Conservation (phyloP, 768 basidiomycete species). For the Lentinula guzmanii region DNA sequence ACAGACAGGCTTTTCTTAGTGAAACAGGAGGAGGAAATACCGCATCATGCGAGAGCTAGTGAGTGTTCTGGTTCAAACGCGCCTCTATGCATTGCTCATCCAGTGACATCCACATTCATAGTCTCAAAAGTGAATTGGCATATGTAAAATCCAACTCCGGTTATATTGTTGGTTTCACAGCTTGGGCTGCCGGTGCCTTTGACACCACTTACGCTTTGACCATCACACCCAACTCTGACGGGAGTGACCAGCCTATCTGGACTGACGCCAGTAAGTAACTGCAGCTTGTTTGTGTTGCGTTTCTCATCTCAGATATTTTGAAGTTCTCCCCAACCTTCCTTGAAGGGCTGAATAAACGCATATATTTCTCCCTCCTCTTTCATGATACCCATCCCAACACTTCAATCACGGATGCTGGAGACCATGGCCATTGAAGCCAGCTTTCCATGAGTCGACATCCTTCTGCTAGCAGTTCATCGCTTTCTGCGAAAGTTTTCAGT, state of each 20-base stretch:
- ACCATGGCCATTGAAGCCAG: no score
- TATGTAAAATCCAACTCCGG: slow-evolving; percentile 38
- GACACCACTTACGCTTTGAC: slow-evolving; percentile 43
- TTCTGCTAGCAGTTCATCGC: background rate
- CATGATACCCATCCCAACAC: background rate
- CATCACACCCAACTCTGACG: slow-evolving; percentile 40
- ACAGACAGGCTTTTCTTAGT: slow-evolving; percentile 26
- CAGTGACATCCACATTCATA: slow-evolving; percentile 8
- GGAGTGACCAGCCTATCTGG: slow-evolving; percentile 42
- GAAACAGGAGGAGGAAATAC: slow-evolving; percentile 55
- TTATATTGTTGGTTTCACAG: slow-evolving; percentile 42
- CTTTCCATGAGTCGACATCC: no score
- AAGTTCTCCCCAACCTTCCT: slow-evolving; percentile 20
- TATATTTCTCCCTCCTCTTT: background rate
- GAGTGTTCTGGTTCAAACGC: slow-evolving; percentile 24
- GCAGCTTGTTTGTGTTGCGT: background rate
- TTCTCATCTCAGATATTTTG: background rate
- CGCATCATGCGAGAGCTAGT: slow-evolving; percentile 34
- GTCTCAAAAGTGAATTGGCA: slow-evolving; percentile 35
- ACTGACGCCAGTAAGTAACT: slow-evolving; percentile 29
- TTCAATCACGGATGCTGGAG: background rate
- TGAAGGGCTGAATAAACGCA: background rate
- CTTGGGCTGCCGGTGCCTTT: slow-evolving; percentile 50
- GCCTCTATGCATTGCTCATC: slow-evolving; percentile 18
- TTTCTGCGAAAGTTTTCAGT: no score